A percentile compares a stretch with the other conserved stretches of the same genome.
Evolutionary conservation across 2,329 filamentous ascomycete species (phyloP).

Genomic region (Dactylonectria macrodidyma): DNA sequence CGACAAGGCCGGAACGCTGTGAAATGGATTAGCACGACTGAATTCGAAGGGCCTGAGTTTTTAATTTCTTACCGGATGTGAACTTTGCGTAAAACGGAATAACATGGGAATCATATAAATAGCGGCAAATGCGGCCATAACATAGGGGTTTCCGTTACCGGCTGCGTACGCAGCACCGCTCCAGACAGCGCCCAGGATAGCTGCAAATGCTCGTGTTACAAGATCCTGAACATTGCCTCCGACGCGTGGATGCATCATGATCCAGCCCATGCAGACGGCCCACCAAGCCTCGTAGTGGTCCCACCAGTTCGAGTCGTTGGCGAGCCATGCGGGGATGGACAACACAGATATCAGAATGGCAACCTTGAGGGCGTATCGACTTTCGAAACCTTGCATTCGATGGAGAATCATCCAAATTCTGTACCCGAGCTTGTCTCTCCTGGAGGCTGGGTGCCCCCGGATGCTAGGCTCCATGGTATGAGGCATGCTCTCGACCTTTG

Average conservation of each 20-base stretch:
- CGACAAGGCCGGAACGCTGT: slow-evolving; percentile 70
- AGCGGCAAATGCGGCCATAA: slow-evolving; percentile 68
- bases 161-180: slow-evolving; percentile 66
- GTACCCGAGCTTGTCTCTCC: slow-evolving; percentile 59
- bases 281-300: slow-evolving; percentile 71
- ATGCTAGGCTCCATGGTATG: slow-evolving; percentile 58
- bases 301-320: slow-evolving; percentile 65
- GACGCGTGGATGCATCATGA: slow-evolving; percentile 65
- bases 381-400: slow-evolving; percentile 70
- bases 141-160: slow-evolving; percentile 66
- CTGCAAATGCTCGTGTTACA: slow-evolving; percentile 64
- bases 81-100: slow-evolving; percentile 68
- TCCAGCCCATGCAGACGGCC: slow-evolving; percentile 70
- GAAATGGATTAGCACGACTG: slow-evolving; percentile 29
- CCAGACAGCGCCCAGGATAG: slow-evolving; percentile 68
- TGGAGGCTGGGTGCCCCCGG: slow-evolving; percentile 51
- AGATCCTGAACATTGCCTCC: slow-evolving; percentile 73
- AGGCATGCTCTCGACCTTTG: slow-evolving; percentile 52
- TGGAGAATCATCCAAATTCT: slow-evolving; percentile 65
- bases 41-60: too few relatives aligned
- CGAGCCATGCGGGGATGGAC: slow-evolving; percentile 68
- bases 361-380: slow-evolving; percentile 71
- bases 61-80: slow-evolving; percentile 61
- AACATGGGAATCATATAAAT: slow-evolving; percentile 74
- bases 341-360: slow-evolving; percentile 65